A percentile compares a stretch with the other conserved stretches of the same genome.
Evolutionary conservation across 2,329 filamentous ascomycete genomes (phyloP).

Genomic region (Didymella exigua): DNA sequence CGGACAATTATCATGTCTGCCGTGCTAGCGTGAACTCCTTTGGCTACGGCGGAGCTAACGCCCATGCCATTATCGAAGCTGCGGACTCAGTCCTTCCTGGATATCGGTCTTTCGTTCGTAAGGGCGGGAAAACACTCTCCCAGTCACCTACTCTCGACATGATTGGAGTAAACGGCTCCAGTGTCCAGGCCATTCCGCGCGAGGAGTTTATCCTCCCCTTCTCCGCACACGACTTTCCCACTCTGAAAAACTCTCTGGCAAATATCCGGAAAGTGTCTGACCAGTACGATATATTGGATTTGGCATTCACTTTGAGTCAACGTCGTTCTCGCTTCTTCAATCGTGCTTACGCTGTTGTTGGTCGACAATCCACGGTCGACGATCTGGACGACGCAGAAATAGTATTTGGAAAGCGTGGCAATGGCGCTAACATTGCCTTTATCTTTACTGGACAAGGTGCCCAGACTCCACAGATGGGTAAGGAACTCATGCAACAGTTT

Average conservation of each 20-base stretch:
- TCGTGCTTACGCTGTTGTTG: background rate
- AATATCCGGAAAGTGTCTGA: background rate
- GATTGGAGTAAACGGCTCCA: background rate
- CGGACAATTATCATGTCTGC: background rate
- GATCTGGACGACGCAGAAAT: background rate
- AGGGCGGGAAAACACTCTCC: background rate
- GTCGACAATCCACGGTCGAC: background rate
- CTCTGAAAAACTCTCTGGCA: background rate
- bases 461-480: slow-evolving; percentile 28
- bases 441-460: slow-evolving; percentile 17
- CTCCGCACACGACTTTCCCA: background rate
- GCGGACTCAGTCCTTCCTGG: background rate
- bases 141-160: background rate
- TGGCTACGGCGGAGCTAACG: slow-evolving; percentile 34
- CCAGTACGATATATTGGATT: background rate
- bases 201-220: background rate
- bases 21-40: slow-evolving; percentile 33
- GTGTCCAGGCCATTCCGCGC: background rate
- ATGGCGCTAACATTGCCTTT: background rate
- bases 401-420: background rate
- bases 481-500: slow-evolving; percentile 14
- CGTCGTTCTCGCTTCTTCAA: background rate
- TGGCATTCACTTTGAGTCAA: background rate
- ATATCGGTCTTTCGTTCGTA: background rate
- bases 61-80: slow-evolving; percentile 28